These are phyloP conservation scores for Tuber indicum DNA, from an alignment of 495 filamentous ascomycete genomes.

Conservation along the genomic window DNA sequence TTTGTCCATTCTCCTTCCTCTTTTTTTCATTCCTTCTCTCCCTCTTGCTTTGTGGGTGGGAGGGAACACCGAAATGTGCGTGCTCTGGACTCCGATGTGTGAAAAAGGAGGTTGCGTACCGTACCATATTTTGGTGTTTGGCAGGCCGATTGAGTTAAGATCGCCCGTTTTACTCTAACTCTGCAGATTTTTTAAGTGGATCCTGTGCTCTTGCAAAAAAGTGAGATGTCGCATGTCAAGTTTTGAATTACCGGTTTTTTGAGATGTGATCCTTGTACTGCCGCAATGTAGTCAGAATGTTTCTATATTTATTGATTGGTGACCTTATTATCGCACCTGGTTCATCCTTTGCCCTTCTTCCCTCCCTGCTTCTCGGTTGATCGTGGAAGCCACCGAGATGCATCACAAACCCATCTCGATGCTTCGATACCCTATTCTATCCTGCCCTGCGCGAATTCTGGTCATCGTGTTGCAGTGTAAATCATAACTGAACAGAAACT, in stretches of 20 bases:
- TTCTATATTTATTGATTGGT: neutral
- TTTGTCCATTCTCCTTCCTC: neutral
- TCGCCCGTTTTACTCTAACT: neutral
- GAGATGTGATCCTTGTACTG: neutral
- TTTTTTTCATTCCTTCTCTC: neutral
- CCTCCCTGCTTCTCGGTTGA: neutral
- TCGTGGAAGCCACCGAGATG: neutral
- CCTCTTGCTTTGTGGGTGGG: neutral
- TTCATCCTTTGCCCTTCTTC: neutral
- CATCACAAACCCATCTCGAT: neutral
- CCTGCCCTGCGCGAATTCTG: neutral
- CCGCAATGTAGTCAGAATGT: neutral
- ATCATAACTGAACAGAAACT: neutral
- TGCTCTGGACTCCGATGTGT: neutral
- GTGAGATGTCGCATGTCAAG: neutral
- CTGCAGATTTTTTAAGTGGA: neutral
- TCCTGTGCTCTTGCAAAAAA: neutral
- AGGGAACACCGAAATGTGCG: neutral
- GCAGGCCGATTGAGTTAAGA: neutral
- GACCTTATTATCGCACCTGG: no score
- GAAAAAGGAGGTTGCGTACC: neutral
- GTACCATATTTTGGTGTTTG: neutral
- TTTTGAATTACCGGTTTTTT: neutral
- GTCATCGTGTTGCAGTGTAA: neutral
- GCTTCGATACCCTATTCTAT: neutral